These are phyloP conservation scores for Perkinsus chesapeaki DNA, from an alignment of 169 alveolate genomes.

Conservation along the genomic window DNA sequence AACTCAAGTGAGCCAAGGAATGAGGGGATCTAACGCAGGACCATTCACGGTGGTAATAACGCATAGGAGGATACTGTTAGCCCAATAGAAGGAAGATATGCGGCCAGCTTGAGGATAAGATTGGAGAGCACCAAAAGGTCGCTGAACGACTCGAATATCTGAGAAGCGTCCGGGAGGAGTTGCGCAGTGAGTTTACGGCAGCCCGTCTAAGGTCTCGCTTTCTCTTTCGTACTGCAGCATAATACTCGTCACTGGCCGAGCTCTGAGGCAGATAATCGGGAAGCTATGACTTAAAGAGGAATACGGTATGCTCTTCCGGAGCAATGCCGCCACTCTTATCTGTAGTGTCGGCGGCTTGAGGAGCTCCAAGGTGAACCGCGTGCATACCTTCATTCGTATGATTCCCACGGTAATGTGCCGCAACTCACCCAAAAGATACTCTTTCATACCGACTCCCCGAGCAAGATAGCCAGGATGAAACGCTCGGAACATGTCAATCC, in stretches of 20 bases:
- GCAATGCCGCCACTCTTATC: not conserved
- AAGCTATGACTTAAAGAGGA: not conserved
- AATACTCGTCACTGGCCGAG: not conserved
- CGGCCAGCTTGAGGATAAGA: not conserved
- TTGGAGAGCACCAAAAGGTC: not conserved
- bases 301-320: not conserved
- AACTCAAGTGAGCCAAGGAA: not conserved
- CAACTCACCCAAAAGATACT: not conserved
- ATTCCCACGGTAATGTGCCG: too few species aligned
- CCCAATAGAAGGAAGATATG: not conserved
- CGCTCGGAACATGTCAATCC: not conserved
- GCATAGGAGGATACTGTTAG: not conserved
- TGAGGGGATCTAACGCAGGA: not conserved
- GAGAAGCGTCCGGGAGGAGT: not conserved
- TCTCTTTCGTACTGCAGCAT: not conserved
- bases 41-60: not conserved
- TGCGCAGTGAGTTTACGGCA: not conserved
- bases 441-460: not conserved
- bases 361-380: not conserved
- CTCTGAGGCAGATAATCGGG: not conserved
- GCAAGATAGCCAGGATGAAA: not conserved
- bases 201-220: not conserved
- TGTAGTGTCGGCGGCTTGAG: not conserved
- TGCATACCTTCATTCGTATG: too few species aligned
- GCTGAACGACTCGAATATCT: not conserved